Base-by-base conservation (phyloP, 139 green algal species). In the Nannochloris sp. region DNA sequence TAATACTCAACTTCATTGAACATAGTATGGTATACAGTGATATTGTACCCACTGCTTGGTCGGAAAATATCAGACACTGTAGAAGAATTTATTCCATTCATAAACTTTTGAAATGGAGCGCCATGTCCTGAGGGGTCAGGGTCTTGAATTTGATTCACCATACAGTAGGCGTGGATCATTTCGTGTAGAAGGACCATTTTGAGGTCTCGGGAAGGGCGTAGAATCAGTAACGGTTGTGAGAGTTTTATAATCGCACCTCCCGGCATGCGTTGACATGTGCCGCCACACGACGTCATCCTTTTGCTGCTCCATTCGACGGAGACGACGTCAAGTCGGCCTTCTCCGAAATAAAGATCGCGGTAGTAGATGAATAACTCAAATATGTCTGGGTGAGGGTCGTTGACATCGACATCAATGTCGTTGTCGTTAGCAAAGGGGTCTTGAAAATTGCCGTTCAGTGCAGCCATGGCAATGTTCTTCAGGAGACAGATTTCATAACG, bases 201-300 rank as follows among this genome's bases (percentile, higher is more conserved):
- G 2, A 94, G 42, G 73, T 92, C 89, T 0, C 63, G 38, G 8
- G 48, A n/a, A 6, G 84, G 85, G 7, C 89, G 82, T 29, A 83
- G 77, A 77, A 85, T 84, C 13, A 95, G 79, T 39, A 96, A 34
- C 0, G 89, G 89, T 68, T 90, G 71, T 0, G 74, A 87, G 38
- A 96, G 71, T 65, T 74, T 79, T 62, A 95, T 89, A 19, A 62
- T 31, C 51, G 81, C 88, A 45, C 85, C 89, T 0, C 59, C 58
- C 0, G 54, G 61, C 1, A 71, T 37, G 33, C 65, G 85, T 42
- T 76, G 45, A 59, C 87, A 94, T 2, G 79, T 67, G 8, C 87
- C 87, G 4, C 82, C 87, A 73, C 74, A 95, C 73, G 75, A 42
- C 0, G 89, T 95, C 89, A 95, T 95, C 2, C 85, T 65, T 3